A percentile compares a stretch with the other conserved stretches of the same genome.
phyloP scores from a whole-genome alignment of 805 yeast genomes.

The Komagataella pseudopastoris region DNA sequence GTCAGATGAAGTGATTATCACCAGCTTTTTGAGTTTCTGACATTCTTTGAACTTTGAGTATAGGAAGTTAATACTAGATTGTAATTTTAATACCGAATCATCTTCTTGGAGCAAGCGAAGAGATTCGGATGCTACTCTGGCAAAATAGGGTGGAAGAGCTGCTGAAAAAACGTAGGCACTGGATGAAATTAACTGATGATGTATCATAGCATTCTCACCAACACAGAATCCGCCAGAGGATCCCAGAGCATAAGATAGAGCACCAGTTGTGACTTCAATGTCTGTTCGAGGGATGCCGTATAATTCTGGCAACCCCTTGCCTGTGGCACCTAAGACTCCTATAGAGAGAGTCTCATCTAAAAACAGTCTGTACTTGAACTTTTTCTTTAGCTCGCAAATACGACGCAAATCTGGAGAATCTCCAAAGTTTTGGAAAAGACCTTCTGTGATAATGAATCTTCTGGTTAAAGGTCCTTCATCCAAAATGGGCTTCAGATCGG shows the following conservation, averaged over 20 bases:
- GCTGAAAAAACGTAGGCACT: conserved; percentile 91
- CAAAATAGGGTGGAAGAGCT: conserved; percentile 84
- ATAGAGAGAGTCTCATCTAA: conserved; percentile 81
- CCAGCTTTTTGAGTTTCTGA: conserved; percentile 18
- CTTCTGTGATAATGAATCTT: conserved; percentile 87
- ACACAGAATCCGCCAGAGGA: conserved; percentile 91
- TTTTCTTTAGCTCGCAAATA: conserved; percentile 60
- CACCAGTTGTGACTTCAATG: conserved; percentile 77
- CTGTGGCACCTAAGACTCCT: conserved; percentile 76
- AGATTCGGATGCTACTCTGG: conserved; percentile 40
- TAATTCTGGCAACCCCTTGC: conserved; percentile 77
- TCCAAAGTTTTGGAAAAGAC: conserved; percentile 70
- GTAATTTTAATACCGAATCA: conserved; percentile 21
- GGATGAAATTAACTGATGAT: conserved; percentile 86
- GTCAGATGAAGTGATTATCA: conserved; percentile 40
- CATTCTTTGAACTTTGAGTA: conserved; percentile 27
- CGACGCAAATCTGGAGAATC: conserved; percentile 60
- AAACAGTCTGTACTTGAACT: conserved; percentile 75
- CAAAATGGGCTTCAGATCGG: conserved; percentile 45
- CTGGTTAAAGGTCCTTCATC: conserved; percentile 71
- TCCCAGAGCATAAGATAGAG: conserved; percentile 70
- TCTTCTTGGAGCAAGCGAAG: conserved; percentile 13
- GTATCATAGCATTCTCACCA: conserved; percentile 71
- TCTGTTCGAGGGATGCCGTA: conserved; percentile 54
- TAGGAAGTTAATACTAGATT: conserved; percentile 23